Evolutionary conservation across 768 basidiomycete species (phyloP).

Genomic region (Artomyces pyxidatus): DNA sequence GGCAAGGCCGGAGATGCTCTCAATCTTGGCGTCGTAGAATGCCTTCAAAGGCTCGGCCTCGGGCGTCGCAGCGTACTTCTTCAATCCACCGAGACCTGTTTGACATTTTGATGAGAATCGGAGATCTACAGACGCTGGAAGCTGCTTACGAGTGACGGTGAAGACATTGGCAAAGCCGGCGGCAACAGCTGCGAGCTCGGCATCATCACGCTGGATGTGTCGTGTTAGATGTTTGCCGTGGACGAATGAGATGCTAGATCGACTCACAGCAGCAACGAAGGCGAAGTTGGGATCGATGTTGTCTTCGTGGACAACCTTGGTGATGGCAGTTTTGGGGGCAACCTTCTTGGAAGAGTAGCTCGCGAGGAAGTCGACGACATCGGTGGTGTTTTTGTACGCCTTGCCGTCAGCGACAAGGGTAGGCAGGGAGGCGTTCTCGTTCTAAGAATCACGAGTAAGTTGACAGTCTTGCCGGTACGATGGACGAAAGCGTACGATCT

Average conservation of each 20-base stretch:
- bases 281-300: neutral
- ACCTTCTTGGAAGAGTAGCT: neutral
- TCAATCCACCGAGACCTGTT: neutral
- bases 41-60: neutral
- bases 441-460: neutral
- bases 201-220: neutral
- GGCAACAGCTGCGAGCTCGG: neutral
- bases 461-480: too few species aligned
- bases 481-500: neutral
- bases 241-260: neutral
- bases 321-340: neutral
- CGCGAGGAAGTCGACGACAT: neutral
- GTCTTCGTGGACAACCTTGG: neutral
- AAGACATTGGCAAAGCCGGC: neutral
- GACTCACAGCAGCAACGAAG: neutral
- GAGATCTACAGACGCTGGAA: neutral
- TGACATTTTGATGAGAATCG: neutral
- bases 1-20: neutral
- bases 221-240: neutral
- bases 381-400: neutral
- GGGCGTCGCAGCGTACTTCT: neutral
- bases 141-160: neutral
- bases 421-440: neutral
- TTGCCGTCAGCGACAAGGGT: neutral
- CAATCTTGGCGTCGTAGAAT: slow-evolving; percentile 2